These are phyloP conservation scores for Cylindrodendrum hubeiense DNA, from an alignment of 2,329 filamentous ascomycete species.

Conservation along the genomic window DNA sequence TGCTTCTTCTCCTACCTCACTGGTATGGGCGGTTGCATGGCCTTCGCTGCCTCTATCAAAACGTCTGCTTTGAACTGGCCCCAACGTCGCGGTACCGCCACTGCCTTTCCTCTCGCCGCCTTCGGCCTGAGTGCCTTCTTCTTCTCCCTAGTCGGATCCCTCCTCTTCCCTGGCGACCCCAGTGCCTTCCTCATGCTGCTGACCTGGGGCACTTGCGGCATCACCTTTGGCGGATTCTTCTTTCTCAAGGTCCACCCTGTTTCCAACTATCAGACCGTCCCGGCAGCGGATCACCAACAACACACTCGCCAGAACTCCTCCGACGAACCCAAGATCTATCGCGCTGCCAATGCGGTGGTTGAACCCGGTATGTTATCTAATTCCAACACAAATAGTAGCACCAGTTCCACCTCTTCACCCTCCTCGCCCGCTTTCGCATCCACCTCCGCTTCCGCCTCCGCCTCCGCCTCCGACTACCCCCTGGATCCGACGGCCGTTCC, in stretches of 20 bases:
- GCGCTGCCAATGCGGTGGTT: conserved; percentile 53
- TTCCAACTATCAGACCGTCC: conserved; percentile 69
- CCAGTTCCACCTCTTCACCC: conserved; percentile 47
- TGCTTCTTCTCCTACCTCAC: conserved; percentile 89
- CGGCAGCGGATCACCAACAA: conserved; percentile 45
- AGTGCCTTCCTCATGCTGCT: conserved; percentile 85
- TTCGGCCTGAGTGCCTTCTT: conserved; percentile 98
- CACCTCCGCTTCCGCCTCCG: conserved; percentile 16
- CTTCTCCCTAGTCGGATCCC: conserved; percentile 83
- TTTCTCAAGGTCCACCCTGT: conserved; percentile 82
- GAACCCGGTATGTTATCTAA: conserved; percentile 75
- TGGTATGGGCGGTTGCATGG: conserved; percentile 89
- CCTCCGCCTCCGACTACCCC: conserved; percentile 13
- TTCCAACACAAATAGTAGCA: conserved; percentile 47
- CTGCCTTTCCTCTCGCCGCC: conserved; percentile 90
- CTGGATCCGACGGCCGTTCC: conserved; percentile 38
- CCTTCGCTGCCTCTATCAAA: conserved; percentile 92
- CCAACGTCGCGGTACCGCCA: conserved; percentile 89
- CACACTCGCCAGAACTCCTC: conserved; percentile 56
- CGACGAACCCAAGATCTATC: conserved; percentile 55
- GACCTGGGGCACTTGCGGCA: conserved; percentile 80
- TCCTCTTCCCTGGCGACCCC: conserved; percentile 87
- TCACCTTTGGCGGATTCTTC: conserved; percentile 84
- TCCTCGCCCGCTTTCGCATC: conserved; percentile 37
- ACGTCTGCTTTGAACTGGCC: conserved; percentile 91